Evolutionary conservation across 257 asterid species (phyloP), one percentile per base, ranked within the genome.

Genomic region (Primulina tabacum): DNA sequence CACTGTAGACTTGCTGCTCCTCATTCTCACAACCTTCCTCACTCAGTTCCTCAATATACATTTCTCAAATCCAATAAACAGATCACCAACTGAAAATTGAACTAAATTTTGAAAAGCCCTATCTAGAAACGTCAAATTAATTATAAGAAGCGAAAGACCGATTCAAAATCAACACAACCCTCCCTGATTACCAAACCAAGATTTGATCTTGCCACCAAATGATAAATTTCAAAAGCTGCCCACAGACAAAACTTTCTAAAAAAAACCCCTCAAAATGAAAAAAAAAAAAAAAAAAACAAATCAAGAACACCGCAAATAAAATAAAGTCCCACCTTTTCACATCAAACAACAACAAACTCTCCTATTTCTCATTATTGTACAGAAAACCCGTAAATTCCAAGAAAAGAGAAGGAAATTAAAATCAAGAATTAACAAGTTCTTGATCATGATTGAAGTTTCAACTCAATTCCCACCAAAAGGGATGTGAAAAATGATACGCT

Each of bases 31-130:
- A 74, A 75, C 78, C 90, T 65, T 79, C 90, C 80, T 84, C 97
- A 67, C 77, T 79, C 73, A 84, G 47, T 76, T 89, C 96, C 85
- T 81, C 96, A 77, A 91, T 89, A 76, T 87, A 78, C 97, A 91
- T 90, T 61, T 80, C 72, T 78, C 66, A 33, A 2, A 71, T 68
- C 43, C 37, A 71, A 8, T 67, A 35, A 70, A 69, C 12, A 57
- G 62, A 73, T 53, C 71, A 33, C 34, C 6, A 47, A 33, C 55
- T 40, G 64, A 53, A 73, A 53, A 72, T 33, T 47, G 59, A 73
- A 66, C 75, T 37, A 62, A 40, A 67, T 11, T 43, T 37, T 50
- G 30, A 6, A 59, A 34, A 62, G 60, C 29, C 8, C 30, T 24
- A 26, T 16, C 53, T 28, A 38, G 26, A 21, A 12, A 24, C 35